phyloP scores from a whole-genome alignment of 2,329 filamentous ascomycete species.

The Colletotrichum tamarilloi region DNA sequence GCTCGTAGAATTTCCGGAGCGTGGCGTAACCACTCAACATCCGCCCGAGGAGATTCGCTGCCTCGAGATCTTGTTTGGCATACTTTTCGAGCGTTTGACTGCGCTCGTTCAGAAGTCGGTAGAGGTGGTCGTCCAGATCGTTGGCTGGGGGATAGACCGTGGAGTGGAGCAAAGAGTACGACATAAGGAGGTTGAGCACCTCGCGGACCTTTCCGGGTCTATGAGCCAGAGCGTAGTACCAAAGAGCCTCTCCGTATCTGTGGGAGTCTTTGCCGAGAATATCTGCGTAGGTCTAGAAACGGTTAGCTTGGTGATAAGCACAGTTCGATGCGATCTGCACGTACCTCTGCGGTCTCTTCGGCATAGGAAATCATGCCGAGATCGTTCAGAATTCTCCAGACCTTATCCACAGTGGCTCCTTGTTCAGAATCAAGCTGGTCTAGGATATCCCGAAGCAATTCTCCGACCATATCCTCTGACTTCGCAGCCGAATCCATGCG shows the following conservation, averaged over 20 bases:
- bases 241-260: constrained; percentile 85
- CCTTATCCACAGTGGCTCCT: constrained; percentile 79
- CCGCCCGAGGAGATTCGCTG: constrained; percentile 84
- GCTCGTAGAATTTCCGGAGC: constrained; percentile 87
- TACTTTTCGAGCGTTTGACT: constrained; percentile 77
- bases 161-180: constrained; percentile 87
- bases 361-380: constrained; percentile 84
- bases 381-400: constrained; percentile 81
- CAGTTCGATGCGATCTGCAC: constrained; percentile 39
- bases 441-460: constrained; percentile 77
- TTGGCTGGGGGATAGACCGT: constrained; percentile 78
- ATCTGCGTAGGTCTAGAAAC: constrained; percentile 80
- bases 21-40: constrained; percentile 94
- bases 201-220: constrained; percentile 82
- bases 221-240: constrained; percentile 92
- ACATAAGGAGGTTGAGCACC: constrained; percentile 87
- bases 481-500: constrained; percentile 79
- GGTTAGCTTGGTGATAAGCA: constrained; percentile 39
- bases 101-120: constrained; percentile 76
- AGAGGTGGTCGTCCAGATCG: constrained; percentile 80
- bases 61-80: constrained; percentile 80
- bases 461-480: constrained; percentile 79
- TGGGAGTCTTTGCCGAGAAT: constrained; percentile 77
- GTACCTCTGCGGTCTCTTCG: constrained; percentile 83
- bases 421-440: constrained; percentile 71